Conservation (phyloP, 1,139 yeast genomes). For the Suhomyces anneliseae region DNA sequence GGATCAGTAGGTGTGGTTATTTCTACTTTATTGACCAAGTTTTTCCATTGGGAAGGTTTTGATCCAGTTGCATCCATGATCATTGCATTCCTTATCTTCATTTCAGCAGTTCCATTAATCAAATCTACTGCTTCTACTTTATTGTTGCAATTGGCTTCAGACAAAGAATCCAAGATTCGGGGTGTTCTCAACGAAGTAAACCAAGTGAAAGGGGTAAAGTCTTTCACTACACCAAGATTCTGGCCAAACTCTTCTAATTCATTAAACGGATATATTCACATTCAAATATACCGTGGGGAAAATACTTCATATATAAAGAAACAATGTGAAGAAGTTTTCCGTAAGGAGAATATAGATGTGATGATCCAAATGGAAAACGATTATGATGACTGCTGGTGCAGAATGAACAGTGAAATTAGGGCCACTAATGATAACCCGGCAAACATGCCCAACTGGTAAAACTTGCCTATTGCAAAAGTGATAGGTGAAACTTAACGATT, state of each 20-base stretch:
- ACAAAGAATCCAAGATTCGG: conserved; percentile 59
- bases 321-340: conserved; percentile 54
- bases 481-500: no score
- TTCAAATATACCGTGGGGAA: conserved; percentile 69
- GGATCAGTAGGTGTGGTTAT: conserved; percentile 96
- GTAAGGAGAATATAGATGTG: conserved; percentile 38
- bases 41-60: conserved; percentile 62
- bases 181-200: conserved; percentile 66
- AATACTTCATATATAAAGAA: conserved; percentile 60
- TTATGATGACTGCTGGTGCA: conserved; percentile 62
- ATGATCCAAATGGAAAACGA: conserved; percentile 64
- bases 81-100: conserved; percentile 76
- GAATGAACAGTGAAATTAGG: conserved; percentile 15
- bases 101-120: conserved; percentile 81
- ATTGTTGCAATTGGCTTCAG: conserved; percentile 57
- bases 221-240: conserved; percentile 85
- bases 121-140: conserved; percentile 77
- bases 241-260: conserved; percentile 67
- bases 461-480: no score
- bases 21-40: conserved; percentile 69
- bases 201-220: conserved; percentile 73
- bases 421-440: no score
- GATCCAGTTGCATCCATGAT: conserved; percentile 92
- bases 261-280: conserved; percentile 59
- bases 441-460: no score